These are phyloP conservation scores for Butyriboletus appendiculatus DNA, from an alignment of 1,284 basidiomycete genomes.

Conservation along the genomic window DNA sequence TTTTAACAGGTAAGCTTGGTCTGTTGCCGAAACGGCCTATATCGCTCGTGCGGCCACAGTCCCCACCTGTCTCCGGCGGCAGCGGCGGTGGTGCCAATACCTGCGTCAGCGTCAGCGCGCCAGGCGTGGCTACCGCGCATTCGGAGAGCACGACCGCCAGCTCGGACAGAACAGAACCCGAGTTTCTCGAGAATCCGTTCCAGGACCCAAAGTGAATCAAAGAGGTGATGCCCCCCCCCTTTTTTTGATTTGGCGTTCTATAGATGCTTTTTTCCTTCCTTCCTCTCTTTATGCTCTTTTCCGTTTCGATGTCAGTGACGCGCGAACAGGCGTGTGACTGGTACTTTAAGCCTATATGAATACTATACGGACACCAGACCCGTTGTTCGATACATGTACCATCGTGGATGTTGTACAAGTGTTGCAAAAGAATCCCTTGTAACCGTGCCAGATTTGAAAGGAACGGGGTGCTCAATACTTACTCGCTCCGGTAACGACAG, in stretches of 20 bases:
- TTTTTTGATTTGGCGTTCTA: not conserved
- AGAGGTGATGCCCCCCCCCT: too few relatives aligned
- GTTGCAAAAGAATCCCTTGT: not conserved
- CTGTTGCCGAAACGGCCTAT: slow-evolving; percentile 74
- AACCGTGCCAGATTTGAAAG: not conserved
- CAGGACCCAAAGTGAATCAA: slow-evolving; percentile 16
- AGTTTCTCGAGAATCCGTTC: slow-evolving; percentile 31
- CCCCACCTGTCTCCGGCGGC: slow-evolving; percentile 20
- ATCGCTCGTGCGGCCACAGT: slow-evolving; percentile 51
- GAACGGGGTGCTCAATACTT: not conserved
- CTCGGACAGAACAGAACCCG: slow-evolving; percentile 16
- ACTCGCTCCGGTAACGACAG: not conserved
- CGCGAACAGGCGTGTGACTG: not conserved
- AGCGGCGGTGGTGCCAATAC: not conserved
- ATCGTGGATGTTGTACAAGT: not conserved
- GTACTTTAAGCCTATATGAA: not conserved
- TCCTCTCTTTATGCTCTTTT: not conserved
- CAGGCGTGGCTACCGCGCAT: slow-evolving; percentile 8
- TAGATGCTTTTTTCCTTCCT: not conserved
- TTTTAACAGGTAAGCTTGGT: slow-evolving; percentile 53
- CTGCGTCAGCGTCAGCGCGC: not conserved
- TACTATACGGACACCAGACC: not conserved
- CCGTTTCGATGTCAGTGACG: not conserved
- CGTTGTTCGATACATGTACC: not conserved
- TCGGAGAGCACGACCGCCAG: slow-evolving; percentile 18